These are phyloP conservation scores for Capronia americana DNA, from an alignment of 2,329 filamentous ascomycete genomes.

Conservation along the genomic window DNA sequence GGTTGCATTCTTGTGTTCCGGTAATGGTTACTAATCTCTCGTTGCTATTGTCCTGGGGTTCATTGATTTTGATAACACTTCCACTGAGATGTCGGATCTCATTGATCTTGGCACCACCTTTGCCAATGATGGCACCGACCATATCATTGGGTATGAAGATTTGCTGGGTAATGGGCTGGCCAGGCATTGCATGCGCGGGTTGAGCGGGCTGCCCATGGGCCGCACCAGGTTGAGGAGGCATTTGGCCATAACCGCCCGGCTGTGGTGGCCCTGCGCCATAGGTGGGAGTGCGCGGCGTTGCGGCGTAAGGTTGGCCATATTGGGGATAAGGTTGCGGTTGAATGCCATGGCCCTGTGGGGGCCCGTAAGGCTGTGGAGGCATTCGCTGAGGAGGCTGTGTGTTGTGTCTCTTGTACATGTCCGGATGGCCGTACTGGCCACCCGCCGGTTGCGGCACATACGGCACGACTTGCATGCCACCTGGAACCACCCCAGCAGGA, in stretches of 20 bases:
- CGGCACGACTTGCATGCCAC: slow-evolving; percentile 98
- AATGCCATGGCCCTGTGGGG: slow-evolving; percentile 75
- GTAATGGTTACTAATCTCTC: slow-evolving; percentile 97
- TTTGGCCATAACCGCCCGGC: slow-evolving; percentile 69
- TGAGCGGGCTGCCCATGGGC: slow-evolving; percentile 72
- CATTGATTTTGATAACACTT: slow-evolving; percentile 99
- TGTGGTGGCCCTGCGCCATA: slow-evolving; percentile 84
- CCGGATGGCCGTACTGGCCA: slow-evolving; percentile 89
- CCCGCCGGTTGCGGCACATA: slow-evolving; percentile 93
- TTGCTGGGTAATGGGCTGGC: slow-evolving; percentile 90
- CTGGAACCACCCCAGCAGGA: slow-evolving; percentile 89
- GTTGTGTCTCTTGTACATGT: slow-evolving; percentile 79
- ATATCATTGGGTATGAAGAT: slow-evolving; percentile 99
- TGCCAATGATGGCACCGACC: slow-evolving; percentile 98
- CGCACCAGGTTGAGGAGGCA: slow-evolving; percentile 63
- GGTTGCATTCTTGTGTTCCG: slow-evolving; percentile 96
- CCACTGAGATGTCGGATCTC: slow-evolving; percentile 96
- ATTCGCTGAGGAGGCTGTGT: slow-evolving; percentile 74
- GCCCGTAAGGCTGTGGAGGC: slow-evolving; percentile 66
- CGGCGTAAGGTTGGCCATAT: slow-evolving; percentile 76
- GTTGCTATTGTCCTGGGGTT: slow-evolving; percentile 98
- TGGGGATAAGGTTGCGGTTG: slow-evolving; percentile 49
- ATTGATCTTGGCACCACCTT: slow-evolving; percentile 98
- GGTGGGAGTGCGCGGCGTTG: slow-evolving; percentile 70
- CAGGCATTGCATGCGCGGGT: slow-evolving; percentile 70